Evolutionary conservation across 768 basidiomycete species (phyloP), one percentile per base, ranked within the genome.

Genomic region (Tremella fuciformis): DNA sequence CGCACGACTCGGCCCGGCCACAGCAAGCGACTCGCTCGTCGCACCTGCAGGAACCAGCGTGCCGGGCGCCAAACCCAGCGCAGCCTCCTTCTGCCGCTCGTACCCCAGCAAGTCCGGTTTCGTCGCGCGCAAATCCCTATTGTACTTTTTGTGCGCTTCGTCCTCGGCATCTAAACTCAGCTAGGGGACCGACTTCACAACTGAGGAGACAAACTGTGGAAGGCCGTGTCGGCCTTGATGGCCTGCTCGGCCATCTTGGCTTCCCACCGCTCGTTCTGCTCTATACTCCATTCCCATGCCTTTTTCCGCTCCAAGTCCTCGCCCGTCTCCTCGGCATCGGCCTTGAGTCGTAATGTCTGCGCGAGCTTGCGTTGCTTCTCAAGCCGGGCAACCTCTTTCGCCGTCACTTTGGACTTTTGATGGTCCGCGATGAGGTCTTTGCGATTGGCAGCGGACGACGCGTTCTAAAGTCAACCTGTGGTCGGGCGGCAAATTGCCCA

Each of bases 221-320:
- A 98, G 53, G 50, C 40, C 19, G 54, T 58, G 63, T 91, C 82
- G 63, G 83, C 84, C 78, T 92, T 97, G 69, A 86, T 79, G 22
- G 85, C 86, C 65, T 84, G 76, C 76, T 92, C 91, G 81, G 88
- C 70, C 60, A 74, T 63, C 64, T 76, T 76, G 37, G 59, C 88
- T 80, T 96, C 92, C 96, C 96, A 99, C 57, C 85, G 82, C 61
- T 98, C 91, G 71, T 92, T 94, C 78, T 97, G 91, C 78, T 97
- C 91, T 57, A 96, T 85, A 24, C 88, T 88, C 80, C 88, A 92
- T 67, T 91, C 89, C 91, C 91, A 97, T 70, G 91, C 91, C 82
- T 89, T 91, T 72, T 84, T 83, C 61, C 92, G 79, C 75, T 94
- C 90, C 6, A 90, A 80, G 73, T 97, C 93, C 75, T 91, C 90